Evolutionary conservation across 23 red algal genomes (phyloP).

Genomic region (Cyanidiococcus yangmingshanensis): DNA sequence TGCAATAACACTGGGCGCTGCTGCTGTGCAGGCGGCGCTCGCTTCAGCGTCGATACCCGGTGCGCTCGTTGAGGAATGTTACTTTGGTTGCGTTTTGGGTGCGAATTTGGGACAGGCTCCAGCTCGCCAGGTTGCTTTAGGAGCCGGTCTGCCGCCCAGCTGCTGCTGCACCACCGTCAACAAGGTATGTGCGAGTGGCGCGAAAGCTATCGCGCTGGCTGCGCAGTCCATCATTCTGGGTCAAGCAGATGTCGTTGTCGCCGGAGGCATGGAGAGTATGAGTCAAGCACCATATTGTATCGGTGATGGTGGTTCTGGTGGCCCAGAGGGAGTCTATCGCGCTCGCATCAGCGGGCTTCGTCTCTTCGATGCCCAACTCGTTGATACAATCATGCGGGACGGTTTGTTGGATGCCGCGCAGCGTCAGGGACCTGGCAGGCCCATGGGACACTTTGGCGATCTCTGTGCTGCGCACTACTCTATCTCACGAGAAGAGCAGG

Average conservation of each 20-base stretch:
- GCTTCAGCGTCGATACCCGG: not conserved
- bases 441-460: slow-evolving; percentile 67
- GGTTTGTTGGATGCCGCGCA: slow-evolving; percentile 46
- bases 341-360: not conserved
- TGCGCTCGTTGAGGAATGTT: slow-evolving; percentile 45
- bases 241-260: slow-evolving; percentile 57
- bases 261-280: slow-evolving; percentile 85
- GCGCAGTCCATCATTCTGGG: slow-evolving; percentile 61
- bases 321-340: not conserved
- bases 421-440: slow-evolving; percentile 41
- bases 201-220: slow-evolving; percentile 57
- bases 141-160: slow-evolving; percentile 44
- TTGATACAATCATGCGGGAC: slow-evolving; percentile 40
- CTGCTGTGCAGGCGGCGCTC: slow-evolving; percentile 44
- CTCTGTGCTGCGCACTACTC: slow-evolving; percentile 27
- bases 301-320: not conserved
- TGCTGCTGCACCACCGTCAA: slow-evolving; percentile 88
- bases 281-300: slow-evolving; percentile 61
- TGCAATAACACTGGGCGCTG: slow-evolving; percentile 58
- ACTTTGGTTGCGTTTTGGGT: slow-evolving; percentile 64
- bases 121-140: slow-evolving; percentile 66
- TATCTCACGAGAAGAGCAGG: slow-evolving; percentile 59
- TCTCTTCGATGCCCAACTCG: slow-evolving; percentile 29
- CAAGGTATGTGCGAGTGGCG: slow-evolving; percentile 89
- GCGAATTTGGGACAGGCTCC: slow-evolving; percentile 82